These are phyloP conservation scores for Phaeosphaeria sp. DNA, from an alignment of 2,329 filamentous ascomycete genomes.

Conservation along the genomic window DNA sequence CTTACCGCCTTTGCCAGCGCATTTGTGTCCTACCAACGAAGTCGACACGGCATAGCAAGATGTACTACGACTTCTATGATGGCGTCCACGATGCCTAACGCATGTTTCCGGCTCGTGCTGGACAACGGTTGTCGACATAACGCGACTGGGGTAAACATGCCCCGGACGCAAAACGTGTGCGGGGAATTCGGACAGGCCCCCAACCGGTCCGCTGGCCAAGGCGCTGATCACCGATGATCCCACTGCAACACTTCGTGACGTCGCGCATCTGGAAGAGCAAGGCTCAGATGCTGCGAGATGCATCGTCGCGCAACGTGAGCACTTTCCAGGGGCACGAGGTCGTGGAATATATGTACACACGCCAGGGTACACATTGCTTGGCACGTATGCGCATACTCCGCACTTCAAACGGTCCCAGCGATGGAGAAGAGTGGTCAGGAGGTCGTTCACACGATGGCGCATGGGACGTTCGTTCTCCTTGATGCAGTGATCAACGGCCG, in stretches of 20 bases:
- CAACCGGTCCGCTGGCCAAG: slow-evolving; percentile 12
- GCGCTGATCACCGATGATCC: slow-evolving; percentile 10
- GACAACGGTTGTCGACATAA: not conserved
- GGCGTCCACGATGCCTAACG: not conserved
- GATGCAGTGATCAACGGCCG: slow-evolving; percentile 31
- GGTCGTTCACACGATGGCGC: not conserved
- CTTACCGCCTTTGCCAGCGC: not conserved
- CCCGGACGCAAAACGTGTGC: slow-evolving; percentile 8
- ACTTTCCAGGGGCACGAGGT: not conserved
- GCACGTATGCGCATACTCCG: not conserved
- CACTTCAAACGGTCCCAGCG: not conserved
- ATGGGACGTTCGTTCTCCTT: not conserved
- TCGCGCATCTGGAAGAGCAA: slow-evolving; percentile 8
- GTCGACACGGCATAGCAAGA: not conserved
- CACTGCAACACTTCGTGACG: slow-evolving; percentile 22
- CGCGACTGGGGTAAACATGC: not conserved
- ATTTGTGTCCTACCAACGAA: not conserved
- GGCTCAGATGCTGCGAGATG: not conserved
- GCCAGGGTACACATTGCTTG: not conserved
- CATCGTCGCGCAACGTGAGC: not conserved
- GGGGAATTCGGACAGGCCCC: slow-evolving; percentile 14
- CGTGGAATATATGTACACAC: not conserved
- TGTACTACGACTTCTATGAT: not conserved
- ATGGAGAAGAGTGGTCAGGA: not conserved
- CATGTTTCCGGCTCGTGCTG: not conserved